Conservation (phyloP, 2,329 filamentous ascomycete species). For the Fusarium sp. region DNA sequence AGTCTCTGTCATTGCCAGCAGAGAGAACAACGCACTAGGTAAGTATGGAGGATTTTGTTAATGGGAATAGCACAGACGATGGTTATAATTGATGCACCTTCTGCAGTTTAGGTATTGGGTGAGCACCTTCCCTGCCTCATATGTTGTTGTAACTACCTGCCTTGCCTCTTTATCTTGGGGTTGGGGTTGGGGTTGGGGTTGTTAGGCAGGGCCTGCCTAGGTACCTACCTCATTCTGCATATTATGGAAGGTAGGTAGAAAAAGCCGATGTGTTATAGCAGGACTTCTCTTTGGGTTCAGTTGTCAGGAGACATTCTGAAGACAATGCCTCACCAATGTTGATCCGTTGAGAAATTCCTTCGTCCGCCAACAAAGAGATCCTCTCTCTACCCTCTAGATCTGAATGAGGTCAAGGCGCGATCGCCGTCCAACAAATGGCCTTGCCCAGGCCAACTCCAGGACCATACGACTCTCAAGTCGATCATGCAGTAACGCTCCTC, state of each 20-base stretch:
- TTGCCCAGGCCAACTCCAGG: not conserved
- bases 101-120: not conserved
- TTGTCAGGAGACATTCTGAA: not conserved
- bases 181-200: too few relatives aligned
- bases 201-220: not conserved
- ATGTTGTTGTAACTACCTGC: not conserved
- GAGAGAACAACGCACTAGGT: not conserved
- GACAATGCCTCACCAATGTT: not conserved
- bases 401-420: constrained; percentile 14
- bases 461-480: not conserved
- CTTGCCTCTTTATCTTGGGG: not conserved
- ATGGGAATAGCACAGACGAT: not conserved
- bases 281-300: not conserved
- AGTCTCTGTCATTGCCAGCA: not conserved
- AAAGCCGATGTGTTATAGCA: not conserved
- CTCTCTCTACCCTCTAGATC: not conserved
- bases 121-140: not conserved
- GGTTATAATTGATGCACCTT: not conserved
- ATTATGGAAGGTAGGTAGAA: not conserved
- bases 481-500: not conserved
- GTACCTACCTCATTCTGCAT: not conserved
- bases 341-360: not conserved
- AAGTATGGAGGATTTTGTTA: not conserved
- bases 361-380: not conserved
- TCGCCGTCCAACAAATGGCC: constrained; percentile 1